Evolutionary conservation across 768 basidiomycete genomes (phyloP), one percentile per base, ranked within the genome.

Genomic region (Leccinum subgranulosum): DNA sequence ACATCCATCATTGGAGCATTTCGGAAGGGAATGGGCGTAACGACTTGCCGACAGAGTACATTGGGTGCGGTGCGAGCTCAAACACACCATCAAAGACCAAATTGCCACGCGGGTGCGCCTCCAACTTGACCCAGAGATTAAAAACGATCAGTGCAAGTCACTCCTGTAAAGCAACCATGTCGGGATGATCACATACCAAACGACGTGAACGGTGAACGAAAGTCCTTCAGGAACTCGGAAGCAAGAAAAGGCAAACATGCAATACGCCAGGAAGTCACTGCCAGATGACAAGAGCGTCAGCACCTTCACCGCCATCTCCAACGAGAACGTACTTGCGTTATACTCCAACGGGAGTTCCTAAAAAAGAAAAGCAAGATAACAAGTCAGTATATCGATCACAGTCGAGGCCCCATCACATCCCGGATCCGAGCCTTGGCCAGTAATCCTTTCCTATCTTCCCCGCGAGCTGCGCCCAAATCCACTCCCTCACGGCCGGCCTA

Each of bases 1-100:
- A 23, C 23, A 23, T 23, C 45, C 36, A 8, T 57, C 31, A 51
- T 41, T 17, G 65, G 33, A 27, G 0, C 14, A 6, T 6, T 6
- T 15, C 11, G 0, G 45, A 11, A 47, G 33, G 29, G 19, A 15
- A 29, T 3, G 34, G 4, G 2, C 0, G 4, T 6, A 6, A 51
- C 3, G 17, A 70, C 75, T 28, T 77, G 76, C 86, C 86, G 56
- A 94, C 91, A 27, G 92, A 95, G 73, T 98, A 98, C 96, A 98
- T 98, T 0, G 96, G 90, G 67, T 93, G 92, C 2, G 91, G 90
- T 4, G 92, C 89, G 41, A 94, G 78, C 69, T 98, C 96, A 63
- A 98, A 99, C 17, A 99, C 96, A 15, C 97, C 97, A 69, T 99
- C 95, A 66, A 99, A 98, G 3, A 98, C 88, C 14, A 99, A 80